These are phyloP conservation scores for Alternaria novae-zelandiae DNA, from an alignment of 2,329 filamentous ascomycete genomes.

Conservation along the genomic window DNA sequence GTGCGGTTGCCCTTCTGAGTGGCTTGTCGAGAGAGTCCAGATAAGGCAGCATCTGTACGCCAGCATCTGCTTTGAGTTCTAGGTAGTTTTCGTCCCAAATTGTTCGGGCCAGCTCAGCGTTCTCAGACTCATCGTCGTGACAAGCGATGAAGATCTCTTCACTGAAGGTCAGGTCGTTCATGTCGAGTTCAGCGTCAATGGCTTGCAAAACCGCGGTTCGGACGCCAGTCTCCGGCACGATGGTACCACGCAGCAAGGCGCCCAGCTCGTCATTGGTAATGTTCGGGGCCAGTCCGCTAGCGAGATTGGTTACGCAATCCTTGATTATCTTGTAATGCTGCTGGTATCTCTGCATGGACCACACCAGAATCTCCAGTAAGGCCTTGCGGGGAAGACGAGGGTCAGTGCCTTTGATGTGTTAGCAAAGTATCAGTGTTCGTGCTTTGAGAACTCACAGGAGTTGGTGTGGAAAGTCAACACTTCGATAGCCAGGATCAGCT, in stretches of 20 bases:
- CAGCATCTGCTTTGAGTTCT: slow-evolving; percentile 68
- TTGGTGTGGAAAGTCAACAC: slow-evolving; percentile 88
- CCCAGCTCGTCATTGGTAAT: slow-evolving; percentile 75
- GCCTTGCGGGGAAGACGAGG: slow-evolving; percentile 76
- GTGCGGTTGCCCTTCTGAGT: slow-evolving; percentile 81
- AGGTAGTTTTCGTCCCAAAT: slow-evolving; percentile 97
- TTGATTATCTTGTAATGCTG: slow-evolving; percentile 96
- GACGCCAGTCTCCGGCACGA: slow-evolving; percentile 80
- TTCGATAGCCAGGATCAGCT: slow-evolving; percentile 87
- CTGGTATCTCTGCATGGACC: slow-evolving; percentile 84
- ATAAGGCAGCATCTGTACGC: slow-evolving; percentile 75
- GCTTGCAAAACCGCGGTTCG: slow-evolving; percentile 85
- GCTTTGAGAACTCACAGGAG: slow-evolving; percentile 59
- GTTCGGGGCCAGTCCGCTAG: slow-evolving; percentile 82
- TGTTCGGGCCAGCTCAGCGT: slow-evolving; percentile 78
- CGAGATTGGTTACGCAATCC: slow-evolving; percentile 87
- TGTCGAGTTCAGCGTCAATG: slow-evolving; percentile 88
- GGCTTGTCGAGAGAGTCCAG: slow-evolving; percentile 80
- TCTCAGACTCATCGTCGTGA: slow-evolving; percentile 90
- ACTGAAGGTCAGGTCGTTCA: slow-evolving; percentile 84
- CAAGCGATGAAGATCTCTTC: slow-evolving; percentile 93
- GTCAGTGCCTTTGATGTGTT: slow-evolving; percentile 62
- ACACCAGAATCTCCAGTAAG: slow-evolving; percentile 73
- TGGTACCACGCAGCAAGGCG: slow-evolving; percentile 77
- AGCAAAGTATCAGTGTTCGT: slow-evolving; percentile 10